Evolutionary conservation across 2,329 filamentous ascomycete species (phyloP), one percentile per base, ranked within the genome.

Genomic region (Myrmaecium sp.): DNA sequence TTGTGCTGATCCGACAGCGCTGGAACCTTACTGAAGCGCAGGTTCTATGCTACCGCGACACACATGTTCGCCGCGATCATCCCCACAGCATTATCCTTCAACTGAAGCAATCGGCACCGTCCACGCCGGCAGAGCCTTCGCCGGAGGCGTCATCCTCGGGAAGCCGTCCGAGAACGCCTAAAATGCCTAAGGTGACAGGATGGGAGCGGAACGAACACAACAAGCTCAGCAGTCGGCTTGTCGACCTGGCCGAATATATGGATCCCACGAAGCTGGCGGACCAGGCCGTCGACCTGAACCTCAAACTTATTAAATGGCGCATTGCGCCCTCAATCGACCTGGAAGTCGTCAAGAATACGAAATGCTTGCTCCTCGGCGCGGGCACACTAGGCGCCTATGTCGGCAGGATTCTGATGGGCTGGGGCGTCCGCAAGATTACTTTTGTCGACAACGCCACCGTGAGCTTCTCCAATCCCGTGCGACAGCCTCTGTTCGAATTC

Each of bases 231-330:
- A 73, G 79, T 10, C 74, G 79, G 37, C 66, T 76, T 11, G 81
- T 82, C 9, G 82, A 91, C 42, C 62, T 98, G 6, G 77, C 78
- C 12, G 82, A 89, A 41, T 92, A 93, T 41, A 86, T 98, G 77
- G 84, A 98, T 44, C 86, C 89, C 5, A 61, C 66, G 17, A 74
- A 74, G 39, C 61, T 95, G 11, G 89, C 89, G 13, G 84, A 95
- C 46, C 83, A 92, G 47, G 83, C 84, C 1, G 86, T 95, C 6
- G 89, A 98, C 44, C 64, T 98, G 31, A 98, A 98, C 44, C 62
- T 95, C 33, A 95, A 95, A 54, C 65, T 98, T 31, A 98, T 98
- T 74, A 98, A 94, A 56, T 98, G 89, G 89, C 74, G 89, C 20
- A 82, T 98, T 41, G 81, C 83, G 5, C 89, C 89, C 0, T 74